Conservation (phyloP, 768 basidiomycete species). For the Mrakia blollopis region DNA sequence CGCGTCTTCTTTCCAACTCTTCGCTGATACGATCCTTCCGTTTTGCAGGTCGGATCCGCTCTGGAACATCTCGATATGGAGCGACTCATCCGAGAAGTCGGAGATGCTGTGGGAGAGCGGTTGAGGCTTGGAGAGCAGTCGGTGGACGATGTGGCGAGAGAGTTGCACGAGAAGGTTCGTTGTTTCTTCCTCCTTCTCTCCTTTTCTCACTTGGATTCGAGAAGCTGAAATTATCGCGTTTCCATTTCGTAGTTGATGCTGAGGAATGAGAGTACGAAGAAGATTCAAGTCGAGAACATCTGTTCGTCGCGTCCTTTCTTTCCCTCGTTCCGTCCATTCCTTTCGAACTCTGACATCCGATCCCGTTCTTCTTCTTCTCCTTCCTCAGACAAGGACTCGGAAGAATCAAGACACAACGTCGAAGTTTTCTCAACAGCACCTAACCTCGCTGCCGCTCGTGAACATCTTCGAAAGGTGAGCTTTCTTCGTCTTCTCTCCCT, state of each 20-base stretch:
- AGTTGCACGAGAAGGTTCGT: slow-evolving; percentile 29
- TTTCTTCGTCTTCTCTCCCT: neutral
- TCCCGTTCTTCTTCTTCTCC: neutral
- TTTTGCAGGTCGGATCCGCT: slow-evolving; percentile 29
- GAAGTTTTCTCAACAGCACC: slow-evolving; percentile 19
- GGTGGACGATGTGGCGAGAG: slow-evolving; percentile 30
- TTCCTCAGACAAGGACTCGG: slow-evolving; percentile 27
- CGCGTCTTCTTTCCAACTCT: neutral
- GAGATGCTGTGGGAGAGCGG: slow-evolving; percentile 30
- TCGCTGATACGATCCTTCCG: neutral
- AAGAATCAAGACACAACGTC: slow-evolving; percentile 29
- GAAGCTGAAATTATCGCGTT: neutral
- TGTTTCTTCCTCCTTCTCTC: neutral
- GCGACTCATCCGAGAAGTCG: slow-evolving; percentile 32
- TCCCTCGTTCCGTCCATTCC: neutral
- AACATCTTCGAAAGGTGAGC: slow-evolving; percentile 25
- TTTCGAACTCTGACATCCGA: neutral
- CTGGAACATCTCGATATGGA: slow-evolving; percentile 34
- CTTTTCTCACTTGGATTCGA: neutral
- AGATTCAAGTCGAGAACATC: slow-evolving; percentile 30
- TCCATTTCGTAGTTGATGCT: slow-evolving; percentile 21
- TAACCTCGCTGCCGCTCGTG: slow-evolving; percentile 10
- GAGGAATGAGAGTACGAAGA: slow-evolving; percentile 23
- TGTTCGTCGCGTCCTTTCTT: slow-evolving; percentile 1
- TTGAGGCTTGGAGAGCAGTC: slow-evolving; percentile 15